Conservation (phyloP, 2,329 filamentous ascomycete genomes). For the Fusarium longipes region DNA sequence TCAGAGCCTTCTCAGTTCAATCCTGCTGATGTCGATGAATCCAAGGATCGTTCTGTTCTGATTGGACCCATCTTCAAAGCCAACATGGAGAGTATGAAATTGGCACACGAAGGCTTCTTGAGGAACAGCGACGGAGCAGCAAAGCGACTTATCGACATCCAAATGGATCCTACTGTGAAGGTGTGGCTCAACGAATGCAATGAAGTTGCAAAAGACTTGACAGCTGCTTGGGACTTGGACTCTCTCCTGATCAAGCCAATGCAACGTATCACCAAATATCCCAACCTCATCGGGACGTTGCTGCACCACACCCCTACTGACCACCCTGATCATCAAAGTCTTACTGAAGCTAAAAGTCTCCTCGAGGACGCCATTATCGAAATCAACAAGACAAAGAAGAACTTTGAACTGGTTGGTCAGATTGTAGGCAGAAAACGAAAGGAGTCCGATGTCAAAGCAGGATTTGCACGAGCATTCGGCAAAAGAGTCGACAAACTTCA, state of each 20-base stretch:
- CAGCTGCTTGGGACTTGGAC: constrained; percentile 92
- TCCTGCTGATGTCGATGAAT: constrained; percentile 59
- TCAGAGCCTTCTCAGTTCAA: constrained; percentile 56
- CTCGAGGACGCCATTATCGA: constrained; percentile 78
- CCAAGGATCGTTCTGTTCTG: constrained; percentile 63
- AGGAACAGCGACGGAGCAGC: constrained; percentile 72
- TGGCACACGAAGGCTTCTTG: constrained; percentile 70
- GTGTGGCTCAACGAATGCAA: constrained; percentile 96
- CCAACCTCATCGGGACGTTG: constrained; percentile 83
- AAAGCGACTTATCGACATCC: constrained; percentile 70
- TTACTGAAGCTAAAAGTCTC: constrained; percentile 64
- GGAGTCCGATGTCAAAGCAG: constrained; percentile 87
- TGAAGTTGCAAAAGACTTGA: constrained; percentile 90
- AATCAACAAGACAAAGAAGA: constrained; percentile 96
- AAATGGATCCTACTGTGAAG: constrained; percentile 71
- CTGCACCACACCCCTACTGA: constrained; percentile 81
- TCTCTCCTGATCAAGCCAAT: constrained; percentile 97
- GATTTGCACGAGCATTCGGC: constrained; percentile 88
- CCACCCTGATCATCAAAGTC: constrained; percentile 81
- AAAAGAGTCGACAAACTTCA: constrained; percentile 87
- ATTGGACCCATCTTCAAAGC: constrained; percentile 65
- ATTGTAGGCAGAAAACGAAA: constrained; percentile 88
- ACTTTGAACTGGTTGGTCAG: constrained; percentile 90
- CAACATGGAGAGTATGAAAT: constrained; percentile 70
- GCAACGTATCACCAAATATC: constrained; percentile 94